Percentiles rank a stretch among this genome's conserved stretches.
phyloP scores from a whole-genome alignment of 2,329 filamentous ascomycete genomes.

The Beauveria sp. region DNA sequence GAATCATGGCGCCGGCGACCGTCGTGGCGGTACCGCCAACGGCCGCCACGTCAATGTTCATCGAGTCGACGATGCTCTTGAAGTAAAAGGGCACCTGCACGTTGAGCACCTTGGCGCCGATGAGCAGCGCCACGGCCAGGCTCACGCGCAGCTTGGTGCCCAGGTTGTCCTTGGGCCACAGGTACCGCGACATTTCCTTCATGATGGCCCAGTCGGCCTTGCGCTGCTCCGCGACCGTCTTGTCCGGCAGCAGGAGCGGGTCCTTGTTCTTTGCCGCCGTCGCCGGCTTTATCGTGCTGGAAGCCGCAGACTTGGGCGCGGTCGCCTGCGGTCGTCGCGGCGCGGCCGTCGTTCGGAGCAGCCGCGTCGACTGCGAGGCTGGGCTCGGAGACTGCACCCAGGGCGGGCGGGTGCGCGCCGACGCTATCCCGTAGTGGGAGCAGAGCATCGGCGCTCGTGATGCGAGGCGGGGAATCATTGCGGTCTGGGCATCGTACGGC shows the following conservation, averaged over 20 bases:
- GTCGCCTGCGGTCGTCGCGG: constrained; percentile 21
- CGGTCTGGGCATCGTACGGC: constrained; percentile 8
- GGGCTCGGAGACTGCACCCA: constrained; percentile 22
- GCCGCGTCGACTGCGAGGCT: constrained; percentile 21
- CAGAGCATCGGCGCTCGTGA: constrained; percentile 25
- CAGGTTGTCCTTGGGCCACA: constrained; percentile 82
- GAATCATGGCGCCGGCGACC: constrained; percentile 83
- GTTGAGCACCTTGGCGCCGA: constrained; percentile 91
- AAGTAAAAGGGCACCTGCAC: constrained; percentile 99
- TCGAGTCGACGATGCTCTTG: constrained; percentile 92
- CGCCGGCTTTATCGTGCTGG: constrained; percentile 13
- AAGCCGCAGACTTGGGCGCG: constrained; percentile 8
- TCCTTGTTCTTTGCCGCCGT: constrained; percentile 19
- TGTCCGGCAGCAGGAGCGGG: constrained; percentile 26
- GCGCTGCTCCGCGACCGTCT: constrained; percentile 74
- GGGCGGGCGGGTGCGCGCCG: constrained; percentile 19
- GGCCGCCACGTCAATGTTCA: constrained; percentile 90
- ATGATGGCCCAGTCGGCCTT: constrained; percentile 98
- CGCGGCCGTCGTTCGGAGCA: constrained; percentile 26
- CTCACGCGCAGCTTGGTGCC: constrained; percentile 74
- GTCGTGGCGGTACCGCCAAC: constrained; percentile 83
- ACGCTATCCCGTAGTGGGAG: constrained; percentile 22
- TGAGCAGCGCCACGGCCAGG: constrained; percentile 71
- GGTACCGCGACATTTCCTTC: constrained; percentile 91
- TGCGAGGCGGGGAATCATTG: constrained; percentile 30